Evolutionary conservation across 106 monocot species (phyloP).

Genomic region (Apostasia shenzhenica): DNA sequence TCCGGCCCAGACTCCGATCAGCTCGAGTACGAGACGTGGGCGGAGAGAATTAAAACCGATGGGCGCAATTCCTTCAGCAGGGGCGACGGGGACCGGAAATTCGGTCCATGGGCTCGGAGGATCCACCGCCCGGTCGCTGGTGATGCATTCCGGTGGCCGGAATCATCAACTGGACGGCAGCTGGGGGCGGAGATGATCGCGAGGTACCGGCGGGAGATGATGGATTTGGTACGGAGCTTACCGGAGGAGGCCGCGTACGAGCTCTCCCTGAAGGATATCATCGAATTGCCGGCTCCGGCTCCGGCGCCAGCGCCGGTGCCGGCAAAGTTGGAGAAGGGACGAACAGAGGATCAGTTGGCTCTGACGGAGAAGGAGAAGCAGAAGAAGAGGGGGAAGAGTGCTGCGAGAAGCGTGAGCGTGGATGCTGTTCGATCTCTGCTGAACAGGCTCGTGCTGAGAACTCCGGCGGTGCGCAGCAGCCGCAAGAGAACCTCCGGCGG

Average conservation of each 20-base stretch:
- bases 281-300: slow-evolving; percentile 14
- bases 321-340: not conserved
- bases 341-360: not conserved
- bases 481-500: not conserved
- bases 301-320: not conserved
- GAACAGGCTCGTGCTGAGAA: slow-evolving; percentile 17
- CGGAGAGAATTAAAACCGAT: not conserved
- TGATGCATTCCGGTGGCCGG: not conserved
- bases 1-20: not conserved
- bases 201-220: slow-evolving; percentile 34
- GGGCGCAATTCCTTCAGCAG: not conserved
- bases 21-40: not conserved
- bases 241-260: slow-evolving; percentile 40
- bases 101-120: not conserved
- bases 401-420: slow-evolving; percentile 7
- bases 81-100: not conserved
- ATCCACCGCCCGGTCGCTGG: not conserved
- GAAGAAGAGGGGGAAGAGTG: slow-evolving; percentile 5
- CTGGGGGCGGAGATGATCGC: slow-evolving; percentile 5
- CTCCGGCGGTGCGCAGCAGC: not conserved
- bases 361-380: not conserved
- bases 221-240: slow-evolving; percentile 25
- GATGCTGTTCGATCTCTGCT: slow-evolving; percentile 9
- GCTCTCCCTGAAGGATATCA: slow-evolving; percentile 37
- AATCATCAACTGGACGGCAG: not conserved